phyloP scores from a whole-genome alignment of 257 asterid genomes.

The Cynanchum wilfordii region DNA sequence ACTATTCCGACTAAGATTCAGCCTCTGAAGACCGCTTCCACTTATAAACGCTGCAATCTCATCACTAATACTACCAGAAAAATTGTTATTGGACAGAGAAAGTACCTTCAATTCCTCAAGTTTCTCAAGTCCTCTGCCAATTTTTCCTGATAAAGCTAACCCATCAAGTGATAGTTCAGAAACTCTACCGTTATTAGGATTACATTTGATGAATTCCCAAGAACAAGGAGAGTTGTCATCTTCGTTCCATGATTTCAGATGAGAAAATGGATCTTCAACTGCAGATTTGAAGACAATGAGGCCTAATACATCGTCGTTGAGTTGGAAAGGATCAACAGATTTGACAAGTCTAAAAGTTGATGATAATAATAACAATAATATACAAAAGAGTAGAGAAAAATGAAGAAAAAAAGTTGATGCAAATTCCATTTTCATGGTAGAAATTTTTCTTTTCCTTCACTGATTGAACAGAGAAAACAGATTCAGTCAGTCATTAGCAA shows the following conservation, averaged over 20 bases:
- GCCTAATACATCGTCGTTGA: constrained; percentile 85
- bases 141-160: constrained; percentile 59
- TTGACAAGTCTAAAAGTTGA: constrained; percentile 8
- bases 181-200: constrained; percentile 47
- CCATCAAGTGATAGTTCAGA: constrained; percentile 52
- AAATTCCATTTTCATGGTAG: constrained; percentile 18
- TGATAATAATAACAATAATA: background rate
- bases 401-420: constrained; percentile 12
- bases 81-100: constrained; percentile 65
- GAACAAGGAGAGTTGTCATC: constrained; percentile 81
- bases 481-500: constrained; percentile 24
- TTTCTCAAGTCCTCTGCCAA: constrained; percentile 74
- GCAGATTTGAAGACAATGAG: constrained; percentile 84
- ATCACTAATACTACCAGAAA: constrained; percentile 49
- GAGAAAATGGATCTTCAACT: constrained; percentile 39
- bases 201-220: constrained; percentile 67
- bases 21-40: constrained; percentile 37
- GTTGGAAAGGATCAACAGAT: constrained; percentile 35
- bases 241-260: constrained; percentile 68
- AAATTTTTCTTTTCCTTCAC: background rate
- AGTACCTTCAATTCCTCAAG: constrained; percentile 48
- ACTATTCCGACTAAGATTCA: constrained; percentile 59
- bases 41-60: constrained; percentile 35
- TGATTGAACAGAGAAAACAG: background rate
- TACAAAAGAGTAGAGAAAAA: constrained; percentile 4